Percentiles rank a stretch among this genome's conserved stretches.
Conservation (phyloP, 306 rosid species). For the Chamaecrista fasciculata region DNA sequence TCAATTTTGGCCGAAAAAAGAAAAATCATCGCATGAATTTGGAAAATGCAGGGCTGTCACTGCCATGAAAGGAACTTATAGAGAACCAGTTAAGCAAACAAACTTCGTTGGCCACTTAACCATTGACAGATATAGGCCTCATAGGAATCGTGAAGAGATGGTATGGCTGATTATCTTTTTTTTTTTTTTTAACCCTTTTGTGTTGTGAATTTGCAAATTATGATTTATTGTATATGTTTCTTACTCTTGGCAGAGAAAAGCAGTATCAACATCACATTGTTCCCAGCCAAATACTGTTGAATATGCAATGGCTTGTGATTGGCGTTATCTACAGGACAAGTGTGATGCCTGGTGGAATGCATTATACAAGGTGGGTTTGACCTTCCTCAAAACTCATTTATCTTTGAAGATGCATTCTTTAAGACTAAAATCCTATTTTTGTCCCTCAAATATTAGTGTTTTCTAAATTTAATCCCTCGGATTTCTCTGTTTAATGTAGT, state of each 20-base stretch:
- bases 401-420: background rate
- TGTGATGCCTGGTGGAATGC: constrained; percentile 42
- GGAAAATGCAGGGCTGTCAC: constrained; percentile 33
- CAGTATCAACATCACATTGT: constrained; percentile 66
- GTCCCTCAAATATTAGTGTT: no score
- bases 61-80: constrained; percentile 35
- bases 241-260: constrained; percentile 43
- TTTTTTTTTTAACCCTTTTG: background rate
- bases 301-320: constrained; percentile 43
- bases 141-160: constrained; percentile 40
- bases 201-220: background rate
- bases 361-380: constrained; percentile 40
- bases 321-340: constrained; percentile 36
- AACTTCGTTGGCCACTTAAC: constrained; percentile 42
- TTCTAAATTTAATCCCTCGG: no score
- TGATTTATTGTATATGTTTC: constrained; percentile 1
- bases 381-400: background rate
- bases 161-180: constrained; percentile 36
- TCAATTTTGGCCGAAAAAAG: background rate
- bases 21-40: background rate
- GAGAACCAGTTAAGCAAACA: constrained; percentile 25
- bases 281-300: constrained; percentile 59
- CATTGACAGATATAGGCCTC: constrained; percentile 5
- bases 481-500: no score
- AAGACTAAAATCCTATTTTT: no score